phyloP scores from a whole-genome alignment of 768 basidiomycete genomes.

The Boletales sp. region DNA sequence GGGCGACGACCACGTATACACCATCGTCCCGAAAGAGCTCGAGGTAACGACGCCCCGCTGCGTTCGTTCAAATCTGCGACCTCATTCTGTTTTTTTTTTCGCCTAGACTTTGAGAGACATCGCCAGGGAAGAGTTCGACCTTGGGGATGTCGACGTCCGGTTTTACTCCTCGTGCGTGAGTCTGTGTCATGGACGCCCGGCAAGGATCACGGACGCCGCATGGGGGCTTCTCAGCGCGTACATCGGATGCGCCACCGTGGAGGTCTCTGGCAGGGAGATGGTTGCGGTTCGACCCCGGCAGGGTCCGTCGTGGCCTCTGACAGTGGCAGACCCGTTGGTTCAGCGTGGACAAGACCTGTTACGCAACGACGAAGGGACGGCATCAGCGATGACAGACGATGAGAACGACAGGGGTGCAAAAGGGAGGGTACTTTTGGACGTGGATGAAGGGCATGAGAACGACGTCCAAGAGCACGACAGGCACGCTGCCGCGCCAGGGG shows the following conservation, averaged over 20 bases:
- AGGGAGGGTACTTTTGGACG: neutral
- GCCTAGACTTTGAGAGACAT: slow-evolving; percentile 15
- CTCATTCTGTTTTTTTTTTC: no score
- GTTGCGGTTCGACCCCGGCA: no score
- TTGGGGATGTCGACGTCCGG: slow-evolving; percentile 11
- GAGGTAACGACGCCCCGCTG: slow-evolving; percentile 1
- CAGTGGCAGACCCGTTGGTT: neutral
- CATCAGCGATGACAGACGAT: no score
- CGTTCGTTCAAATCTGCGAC: no score
- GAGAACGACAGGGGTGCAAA: neutral
- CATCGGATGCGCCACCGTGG: slow-evolving; percentile 25
- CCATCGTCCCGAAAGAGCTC: slow-evolving; percentile 13
- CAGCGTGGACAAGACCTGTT: neutral
- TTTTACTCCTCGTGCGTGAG: slow-evolving; percentile 21
- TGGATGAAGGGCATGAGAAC: neutral
- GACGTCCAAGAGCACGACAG: neutral
- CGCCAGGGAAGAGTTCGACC: slow-evolving; percentile 17
- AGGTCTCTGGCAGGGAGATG: slow-evolving; percentile 5
- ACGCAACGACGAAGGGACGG: no score
- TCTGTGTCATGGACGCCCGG: slow-evolving; percentile 16
- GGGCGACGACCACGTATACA: slow-evolving; percentile 17
- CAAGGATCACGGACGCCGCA: slow-evolving; percentile 18
- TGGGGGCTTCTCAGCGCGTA: slow-evolving; percentile 17
- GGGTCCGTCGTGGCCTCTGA: neutral
- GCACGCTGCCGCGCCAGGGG: neutral